A percentile compares a stretch with the other conserved stretches of the same genome.
phyloP scores from a whole-genome alignment of 2,329 filamentous ascomycete species.

The Neurospora sp. region DNA sequence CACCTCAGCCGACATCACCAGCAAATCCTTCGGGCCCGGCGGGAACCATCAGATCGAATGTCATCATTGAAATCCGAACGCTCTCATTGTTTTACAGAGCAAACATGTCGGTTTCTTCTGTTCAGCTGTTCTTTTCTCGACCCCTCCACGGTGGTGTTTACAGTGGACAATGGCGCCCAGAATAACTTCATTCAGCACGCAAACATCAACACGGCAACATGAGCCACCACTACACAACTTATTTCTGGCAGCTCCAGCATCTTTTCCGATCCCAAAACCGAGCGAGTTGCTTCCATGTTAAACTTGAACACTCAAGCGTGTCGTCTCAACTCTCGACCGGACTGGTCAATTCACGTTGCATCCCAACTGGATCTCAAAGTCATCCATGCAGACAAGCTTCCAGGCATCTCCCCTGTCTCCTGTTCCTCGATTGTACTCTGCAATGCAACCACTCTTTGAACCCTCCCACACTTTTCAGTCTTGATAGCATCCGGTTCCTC shows the following conservation, averaged over 20 bases:
- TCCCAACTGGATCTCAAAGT: not conserved
- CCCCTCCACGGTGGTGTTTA: not conserved
- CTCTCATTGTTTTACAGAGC: too few relatives aligned
- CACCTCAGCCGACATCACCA: not conserved
- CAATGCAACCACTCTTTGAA: not conserved
- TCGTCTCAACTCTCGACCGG: not conserved
- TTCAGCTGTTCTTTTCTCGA: not conserved
- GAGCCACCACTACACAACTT: not conserved
- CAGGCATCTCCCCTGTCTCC: not conserved
- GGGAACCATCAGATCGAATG: not conserved
- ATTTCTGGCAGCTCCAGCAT: not conserved
- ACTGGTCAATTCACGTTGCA: not conserved
- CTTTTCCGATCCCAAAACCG: not conserved
- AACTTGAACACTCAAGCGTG: not conserved
- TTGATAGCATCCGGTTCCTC: not conserved
- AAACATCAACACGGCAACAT: not conserved
- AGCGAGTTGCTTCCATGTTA: not conserved
- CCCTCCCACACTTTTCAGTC: not conserved
- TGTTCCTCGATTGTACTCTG: not conserved
- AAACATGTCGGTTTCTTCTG: not conserved
- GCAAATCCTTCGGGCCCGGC: not conserved
- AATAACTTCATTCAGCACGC: not conserved
- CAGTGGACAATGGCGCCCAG: not conserved
- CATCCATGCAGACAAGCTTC: not conserved
- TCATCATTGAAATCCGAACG: not conserved